Evolutionary conservation across 805 yeast genomes (phyloP).

Genomic region (Metschnikowia santaceciliae): DNA sequence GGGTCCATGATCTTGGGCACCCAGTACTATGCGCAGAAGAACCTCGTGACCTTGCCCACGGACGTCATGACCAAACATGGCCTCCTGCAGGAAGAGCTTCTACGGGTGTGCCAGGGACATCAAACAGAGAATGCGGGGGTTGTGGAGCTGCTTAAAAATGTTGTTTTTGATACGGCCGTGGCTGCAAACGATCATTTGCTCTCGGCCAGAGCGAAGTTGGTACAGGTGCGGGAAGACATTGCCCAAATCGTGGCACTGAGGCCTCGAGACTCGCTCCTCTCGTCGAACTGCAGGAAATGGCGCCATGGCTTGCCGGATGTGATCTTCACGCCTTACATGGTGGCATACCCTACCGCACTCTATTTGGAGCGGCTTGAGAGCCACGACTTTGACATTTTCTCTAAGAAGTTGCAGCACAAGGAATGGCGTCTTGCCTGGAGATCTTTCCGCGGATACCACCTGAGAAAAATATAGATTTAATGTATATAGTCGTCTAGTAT

Average conservation of each 20-base stretch:
- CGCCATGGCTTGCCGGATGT: slow-evolving; percentile 55
- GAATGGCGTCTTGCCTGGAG: slow-evolving; percentile 70
- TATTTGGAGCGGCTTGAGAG: slow-evolving; percentile 60
- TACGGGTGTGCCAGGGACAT: slow-evolving; percentile 47
- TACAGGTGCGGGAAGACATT: slow-evolving; percentile 36
- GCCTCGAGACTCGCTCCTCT: slow-evolving; percentile 22
- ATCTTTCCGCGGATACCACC: slow-evolving; percentile 46
- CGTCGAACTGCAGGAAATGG: slow-evolving; percentile 33
- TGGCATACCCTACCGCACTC: slow-evolving; percentile 58
- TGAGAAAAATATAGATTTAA: slow-evolving; percentile 18
- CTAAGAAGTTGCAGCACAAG: slow-evolving; percentile 39
- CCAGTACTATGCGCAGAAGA: slow-evolving; percentile 51
- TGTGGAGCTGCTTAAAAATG: slow-evolving; percentile 45
- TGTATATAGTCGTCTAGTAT: neutral
- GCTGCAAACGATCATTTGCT: slow-evolving; percentile 77
- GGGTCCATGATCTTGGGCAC: slow-evolving; percentile 61
- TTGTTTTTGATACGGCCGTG: slow-evolving; percentile 66
- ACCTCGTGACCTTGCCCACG: slow-evolving; percentile 57
- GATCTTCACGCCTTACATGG: slow-evolving; percentile 63
- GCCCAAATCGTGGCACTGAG: slow-evolving; percentile 22
- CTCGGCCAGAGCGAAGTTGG: slow-evolving; percentile 58
- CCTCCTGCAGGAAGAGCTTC: slow-evolving; percentile 61
- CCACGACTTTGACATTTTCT: slow-evolving; percentile 58
- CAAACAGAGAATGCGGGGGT: slow-evolving; percentile 25
- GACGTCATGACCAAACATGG: slow-evolving; percentile 51